phyloP scores from a whole-genome alignment of 257 asterid species.

The Lantana camara region DNA sequence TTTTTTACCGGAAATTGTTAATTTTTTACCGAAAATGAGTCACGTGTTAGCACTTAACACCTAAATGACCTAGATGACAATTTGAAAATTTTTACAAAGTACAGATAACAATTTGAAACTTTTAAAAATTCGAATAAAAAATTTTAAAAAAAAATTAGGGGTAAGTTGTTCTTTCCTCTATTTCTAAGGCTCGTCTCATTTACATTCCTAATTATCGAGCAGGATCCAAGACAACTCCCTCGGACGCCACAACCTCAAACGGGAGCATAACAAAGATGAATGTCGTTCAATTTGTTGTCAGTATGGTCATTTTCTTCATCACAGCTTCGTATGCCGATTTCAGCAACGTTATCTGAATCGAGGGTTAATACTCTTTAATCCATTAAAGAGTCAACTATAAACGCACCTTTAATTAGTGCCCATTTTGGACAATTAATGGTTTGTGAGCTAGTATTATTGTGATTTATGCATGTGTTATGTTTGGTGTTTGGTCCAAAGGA shows the following conservation, averaged over 20 bases:
- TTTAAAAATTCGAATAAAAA: too few species aligned
- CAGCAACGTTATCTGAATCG: slow-evolving; percentile 30
- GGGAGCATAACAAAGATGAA: slow-evolving; percentile 32
- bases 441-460: slow-evolving; percentile 15
- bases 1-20: too few species aligned
- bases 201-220: slow-evolving; percentile 10
- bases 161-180: too few species aligned
- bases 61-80: too few species aligned
- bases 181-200: slow-evolving; percentile 16
- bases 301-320: slow-evolving; percentile 35
- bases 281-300: slow-evolving; percentile 26
- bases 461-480: background rate
- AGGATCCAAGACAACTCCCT: slow-evolving; percentile 53
- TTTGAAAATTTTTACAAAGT: too few species aligned
- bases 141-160: too few species aligned
- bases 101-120: too few species aligned
- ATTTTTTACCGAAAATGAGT: too few species aligned
- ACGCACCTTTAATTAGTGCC: background rate
- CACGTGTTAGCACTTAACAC: too few species aligned
- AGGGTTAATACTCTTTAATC: background rate
- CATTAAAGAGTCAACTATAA: background rate
- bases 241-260: slow-evolving; percentile 37
- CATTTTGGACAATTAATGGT: slow-evolving; percentile 11
- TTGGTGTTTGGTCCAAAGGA: background rate
- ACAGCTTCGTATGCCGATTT: slow-evolving; percentile 33